Evolutionary conservation across 1,284 basidiomycete species (phyloP).

Genomic region (Cystobasidium sp.): DNA sequence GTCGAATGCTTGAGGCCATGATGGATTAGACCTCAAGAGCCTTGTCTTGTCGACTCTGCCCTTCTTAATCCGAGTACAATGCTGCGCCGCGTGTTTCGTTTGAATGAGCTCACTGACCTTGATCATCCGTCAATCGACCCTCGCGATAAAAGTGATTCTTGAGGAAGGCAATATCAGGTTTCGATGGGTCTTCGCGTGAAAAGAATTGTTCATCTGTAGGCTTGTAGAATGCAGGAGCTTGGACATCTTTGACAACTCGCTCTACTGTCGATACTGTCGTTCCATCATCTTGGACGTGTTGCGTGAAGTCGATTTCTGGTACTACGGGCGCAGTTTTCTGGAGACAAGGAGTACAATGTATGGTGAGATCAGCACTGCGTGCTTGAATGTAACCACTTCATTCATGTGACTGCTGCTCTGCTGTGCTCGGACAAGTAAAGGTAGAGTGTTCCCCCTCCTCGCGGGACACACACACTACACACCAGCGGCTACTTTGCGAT

Average conservation of each 20-base stretch:
- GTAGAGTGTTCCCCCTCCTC: too few species aligned
- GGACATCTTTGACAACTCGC: conserved; percentile 69
- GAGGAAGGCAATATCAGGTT: conserved; percentile 94
- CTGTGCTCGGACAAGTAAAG: too few species aligned
- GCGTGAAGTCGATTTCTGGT: conserved; percentile 56
- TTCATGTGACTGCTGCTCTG: not conserved
- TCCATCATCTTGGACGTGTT: conserved; percentile 59
- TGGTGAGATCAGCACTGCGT: not conserved
- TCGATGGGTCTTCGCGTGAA: conserved; percentile 63
- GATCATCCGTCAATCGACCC: conserved; percentile 49
- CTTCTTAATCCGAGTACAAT: not conserved
- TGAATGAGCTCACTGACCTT: conserved; percentile 27
- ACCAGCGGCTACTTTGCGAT: too few species aligned
- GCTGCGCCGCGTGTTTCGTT: not conserved
- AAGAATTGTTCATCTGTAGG: conserved; percentile 95
- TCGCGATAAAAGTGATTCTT: conserved; percentile 94
- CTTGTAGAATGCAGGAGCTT: conserved; percentile 89
- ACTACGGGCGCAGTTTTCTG: conserved; percentile 30
- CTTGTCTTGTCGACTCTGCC: not conserved
- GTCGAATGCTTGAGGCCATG: too few species aligned
- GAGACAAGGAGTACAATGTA: not conserved
- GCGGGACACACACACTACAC: too few species aligned
- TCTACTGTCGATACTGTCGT: conserved; percentile 58
- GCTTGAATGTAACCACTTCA: not conserved
- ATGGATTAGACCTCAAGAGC: too few species aligned